Evolutionary conservation across 306 rosid species (phyloP), one percentile per base, ranked within the genome.

Genomic region (Cucumis cinereus): DNA sequence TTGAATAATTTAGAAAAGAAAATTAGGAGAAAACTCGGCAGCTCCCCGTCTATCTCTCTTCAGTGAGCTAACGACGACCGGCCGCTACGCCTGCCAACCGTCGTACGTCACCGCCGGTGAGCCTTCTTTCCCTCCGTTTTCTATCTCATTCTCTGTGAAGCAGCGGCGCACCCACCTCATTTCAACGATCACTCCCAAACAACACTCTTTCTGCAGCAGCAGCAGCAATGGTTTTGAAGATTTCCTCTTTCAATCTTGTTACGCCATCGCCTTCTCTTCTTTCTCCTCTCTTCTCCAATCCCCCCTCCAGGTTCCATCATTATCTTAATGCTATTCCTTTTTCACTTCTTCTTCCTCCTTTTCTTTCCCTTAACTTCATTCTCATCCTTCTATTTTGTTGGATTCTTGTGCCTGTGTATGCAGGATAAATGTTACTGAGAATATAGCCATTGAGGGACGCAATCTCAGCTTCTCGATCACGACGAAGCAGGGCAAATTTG

Each of bases 391-490:
- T 43, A 22, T 13, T 69, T 43, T 7, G 30, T 33, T 23, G 28
- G 19, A 73, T 81, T 16, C 11, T 19, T 15, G 15, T 76, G 43
- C 61, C 28, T 47, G 35, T 47, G 1, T 54, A 72, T 79, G 36
- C 83, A 89, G 94, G 86, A 36, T 80, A 66, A 61, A 45, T 58
- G 40, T 57, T 4, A 81, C 80, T 11, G 87, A 85, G 15, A 82
- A 53, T 58, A 41, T 86, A 78, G 87, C 97, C 52, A 91, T 91
- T 17, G 90, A 89, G 63, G 91, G 92, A 14, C 75, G 78, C 75
- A 88, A 88, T 47, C 77, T 91, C 23, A 88, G 73, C 77, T 88
- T 86, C 83, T 91, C 97, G 0, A 85, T 88, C 81, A 56, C 80
- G 4, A 70, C 84, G 0, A 86, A 78, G 80, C 92, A 88, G 73